A percentile compares a stretch with the other conserved stretches of the same genome.
Evolutionary conservation across 2,329 filamentous ascomycete species (phyloP).

Genomic region (Elsinoe batatas): DNA sequence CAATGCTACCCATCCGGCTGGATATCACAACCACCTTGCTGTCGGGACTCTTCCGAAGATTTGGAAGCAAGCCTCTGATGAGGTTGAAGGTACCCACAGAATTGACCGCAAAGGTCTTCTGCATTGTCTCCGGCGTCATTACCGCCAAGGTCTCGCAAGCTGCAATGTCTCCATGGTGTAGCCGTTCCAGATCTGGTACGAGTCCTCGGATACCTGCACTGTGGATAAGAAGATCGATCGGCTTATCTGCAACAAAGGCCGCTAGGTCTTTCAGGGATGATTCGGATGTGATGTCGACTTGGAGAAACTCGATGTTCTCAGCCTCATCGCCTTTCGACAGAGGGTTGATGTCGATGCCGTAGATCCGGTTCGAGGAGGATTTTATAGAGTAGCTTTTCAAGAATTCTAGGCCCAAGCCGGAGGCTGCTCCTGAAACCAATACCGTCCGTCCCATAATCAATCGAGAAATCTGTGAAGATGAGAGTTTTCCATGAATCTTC

Average conservation of each 20-base stretch:
- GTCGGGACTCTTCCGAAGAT: constrained; percentile 19
- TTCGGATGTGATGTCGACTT: constrained; percentile 24
- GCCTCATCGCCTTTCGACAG: constrained; percentile 9
- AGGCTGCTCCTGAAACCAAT: constrained; percentile 30
- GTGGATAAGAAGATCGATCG: constrained; percentile 35
- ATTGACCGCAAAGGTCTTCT: constrained; percentile 33
- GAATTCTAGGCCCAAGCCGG: constrained; percentile 31
- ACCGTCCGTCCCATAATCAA: constrained; percentile 20
- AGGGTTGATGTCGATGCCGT: constrained; percentile 25
- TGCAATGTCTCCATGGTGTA: constrained; percentile 27
- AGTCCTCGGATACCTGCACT: constrained; percentile 37
- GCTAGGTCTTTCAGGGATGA: constrained; percentile 20
- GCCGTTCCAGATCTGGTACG: constrained; percentile 24
- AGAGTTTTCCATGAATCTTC: not conserved
- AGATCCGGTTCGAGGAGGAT: constrained; percentile 20
- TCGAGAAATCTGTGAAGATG: not conserved
- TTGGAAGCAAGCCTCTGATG: constrained; percentile 30
- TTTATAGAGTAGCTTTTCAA: constrained; percentile 20
- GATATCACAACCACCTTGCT: constrained; percentile 35
- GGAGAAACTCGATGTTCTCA: constrained; percentile 19
- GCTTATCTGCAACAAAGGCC: constrained; percentile 15
- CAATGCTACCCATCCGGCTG: constrained; percentile 36
- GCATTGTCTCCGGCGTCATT: constrained; percentile 33
- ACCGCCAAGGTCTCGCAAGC: constrained; percentile 32
- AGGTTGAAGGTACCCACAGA: constrained; percentile 34